Percentiles rank a stretch among this genome's conserved stretches.
Evolutionary conservation across 179 eudicot genomes (phyloP).

Genomic region (Vitellaria paradoxa): DNA sequence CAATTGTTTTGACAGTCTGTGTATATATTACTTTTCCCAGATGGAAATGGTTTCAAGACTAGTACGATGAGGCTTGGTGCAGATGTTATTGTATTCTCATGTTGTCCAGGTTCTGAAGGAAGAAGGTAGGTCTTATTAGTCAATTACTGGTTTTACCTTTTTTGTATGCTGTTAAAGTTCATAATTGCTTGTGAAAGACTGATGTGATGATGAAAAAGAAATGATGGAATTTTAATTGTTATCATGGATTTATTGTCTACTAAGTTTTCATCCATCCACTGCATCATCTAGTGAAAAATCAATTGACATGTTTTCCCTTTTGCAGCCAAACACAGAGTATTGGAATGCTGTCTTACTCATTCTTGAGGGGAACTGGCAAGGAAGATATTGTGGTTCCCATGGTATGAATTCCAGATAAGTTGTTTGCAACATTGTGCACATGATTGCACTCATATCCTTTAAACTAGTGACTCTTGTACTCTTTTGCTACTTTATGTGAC

Average conservation of each 20-base stretch:
- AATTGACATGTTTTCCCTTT: background rate
- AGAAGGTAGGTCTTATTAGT: conserved; percentile 30
- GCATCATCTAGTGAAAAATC: background rate
- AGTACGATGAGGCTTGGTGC: conserved; percentile 97
- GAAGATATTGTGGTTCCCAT: conserved; percentile 89
- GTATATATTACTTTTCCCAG: conserved; percentile 25
- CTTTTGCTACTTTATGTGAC: background rate
- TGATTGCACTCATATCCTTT: background rate
- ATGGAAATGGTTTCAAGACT: conserved; percentile 95
- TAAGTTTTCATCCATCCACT: background rate
- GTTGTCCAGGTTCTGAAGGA: conserved; percentile 43
- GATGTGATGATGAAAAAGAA: background rate
- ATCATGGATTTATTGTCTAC: background rate
- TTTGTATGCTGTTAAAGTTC: background rate
- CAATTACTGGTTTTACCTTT: no score
- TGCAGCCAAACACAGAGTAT: conserved; percentile 60
- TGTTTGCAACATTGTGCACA: background rate
- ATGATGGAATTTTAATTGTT: background rate
- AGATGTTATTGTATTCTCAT: conserved; percentile 82
- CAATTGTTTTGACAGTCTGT: background rate
- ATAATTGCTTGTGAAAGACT: background rate
- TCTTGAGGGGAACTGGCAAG: conserved; percentile 63
- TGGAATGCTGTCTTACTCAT: conserved; percentile 76
- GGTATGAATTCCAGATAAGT: conserved; percentile 35
- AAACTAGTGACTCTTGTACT: background rate